A percentile compares a stretch with the other conserved stretches of the same genome.
Conservation (phyloP, 2,329 filamentous ascomycete genomes). For the Setomelanomma holmii region DNA sequence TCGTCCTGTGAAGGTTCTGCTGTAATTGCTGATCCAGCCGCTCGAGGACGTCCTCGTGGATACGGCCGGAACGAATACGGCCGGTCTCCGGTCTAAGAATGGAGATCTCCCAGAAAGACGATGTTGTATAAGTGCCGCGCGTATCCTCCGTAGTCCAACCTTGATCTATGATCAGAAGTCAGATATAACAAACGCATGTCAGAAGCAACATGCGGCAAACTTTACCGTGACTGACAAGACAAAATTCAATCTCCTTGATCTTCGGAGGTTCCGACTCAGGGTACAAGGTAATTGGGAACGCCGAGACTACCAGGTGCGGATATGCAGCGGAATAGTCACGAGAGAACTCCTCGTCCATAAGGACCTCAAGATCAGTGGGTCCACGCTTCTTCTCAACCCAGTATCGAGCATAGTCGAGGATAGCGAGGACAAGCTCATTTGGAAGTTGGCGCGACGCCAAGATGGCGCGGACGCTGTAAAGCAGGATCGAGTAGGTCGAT, state of each 20-base stretch:
- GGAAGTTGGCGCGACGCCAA: constrained; percentile 15
- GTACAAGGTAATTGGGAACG: not conserved
- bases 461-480: constrained; percentile 7
- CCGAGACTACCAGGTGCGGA: constrained; percentile 9
- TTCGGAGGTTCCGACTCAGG: constrained; percentile 3
- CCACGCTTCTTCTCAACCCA: constrained; percentile 9
- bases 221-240: constrained; percentile 21
- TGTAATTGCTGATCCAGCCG: no score
- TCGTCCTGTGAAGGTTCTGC: not conserved
- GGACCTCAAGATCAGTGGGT: not conserved
- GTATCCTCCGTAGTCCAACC: constrained; percentile 25
- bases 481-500: not conserved
- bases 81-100: constrained; percentile 10
- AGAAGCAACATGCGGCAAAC: not conserved
- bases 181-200: not conserved
- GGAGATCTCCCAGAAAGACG: constrained; percentile 32
- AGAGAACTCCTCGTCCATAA: constrained; percentile 11
- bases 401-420: constrained; percentile 25
- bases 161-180: constrained; percentile 14
- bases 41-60: no score
- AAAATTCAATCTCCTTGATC: constrained; percentile 22
- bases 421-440: constrained; percentile 19
- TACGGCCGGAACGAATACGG: no score
- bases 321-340: constrained; percentile 10
- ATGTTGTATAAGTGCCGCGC: constrained; percentile 19